Percentiles rank a stretch among this genome's conserved stretches.
Conservation (phyloP, 495 filamentous ascomycete genomes). For the Lichina pygmaea region DNA sequence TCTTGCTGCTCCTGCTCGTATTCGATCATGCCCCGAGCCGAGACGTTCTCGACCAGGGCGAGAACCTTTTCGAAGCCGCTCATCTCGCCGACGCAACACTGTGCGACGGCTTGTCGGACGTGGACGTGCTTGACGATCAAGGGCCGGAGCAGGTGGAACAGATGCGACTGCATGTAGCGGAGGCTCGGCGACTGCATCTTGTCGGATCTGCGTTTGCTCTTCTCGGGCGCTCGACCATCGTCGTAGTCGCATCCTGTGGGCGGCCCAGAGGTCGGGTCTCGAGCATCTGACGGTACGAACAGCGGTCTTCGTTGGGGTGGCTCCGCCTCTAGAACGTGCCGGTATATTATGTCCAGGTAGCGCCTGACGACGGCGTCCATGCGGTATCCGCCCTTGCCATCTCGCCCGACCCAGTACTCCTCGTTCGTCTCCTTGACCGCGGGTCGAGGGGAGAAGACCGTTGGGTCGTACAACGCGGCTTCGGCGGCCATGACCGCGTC, state of each 20-base stretch:
- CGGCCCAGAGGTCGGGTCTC: conserved; percentile 1
- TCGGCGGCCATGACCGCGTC: conserved; percentile 94
- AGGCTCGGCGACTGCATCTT: conserved; percentile 40
- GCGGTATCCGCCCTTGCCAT: conserved; percentile 66
- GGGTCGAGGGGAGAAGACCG: conserved; percentile 44
- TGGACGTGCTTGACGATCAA: conserved; percentile 51
- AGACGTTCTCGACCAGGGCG: conserved; percentile 34
- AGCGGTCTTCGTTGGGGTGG: conserved; percentile 40
- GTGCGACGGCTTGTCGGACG: conserved; percentile 57
- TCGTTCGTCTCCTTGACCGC: conserved; percentile 29
- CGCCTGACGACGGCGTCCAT: conserved; percentile 68
- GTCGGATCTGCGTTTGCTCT: conserved; percentile 1
- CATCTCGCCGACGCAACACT: conserved; percentile 34
- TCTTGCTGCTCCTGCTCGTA: conserved; percentile 1
- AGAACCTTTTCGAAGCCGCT: conserved; percentile 45
- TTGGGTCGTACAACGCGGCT: conserved; percentile 74
- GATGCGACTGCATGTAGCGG: conserved; percentile 64
- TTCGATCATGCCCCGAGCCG: conserved; percentile 33
- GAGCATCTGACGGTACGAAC: conserved; percentile 40
- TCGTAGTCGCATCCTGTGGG: conserved; percentile 11
- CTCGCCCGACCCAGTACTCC: conserved; percentile 62
- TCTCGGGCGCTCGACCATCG: conserved; percentile 24
- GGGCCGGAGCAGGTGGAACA: conserved; percentile 73
- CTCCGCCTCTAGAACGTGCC: conserved; percentile 34
- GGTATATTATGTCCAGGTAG: conserved; percentile 73